These are phyloP conservation scores for Spiraea crenata DNA, from an alignment of 331 rosid genomes.

Conservation along the genomic window DNA sequence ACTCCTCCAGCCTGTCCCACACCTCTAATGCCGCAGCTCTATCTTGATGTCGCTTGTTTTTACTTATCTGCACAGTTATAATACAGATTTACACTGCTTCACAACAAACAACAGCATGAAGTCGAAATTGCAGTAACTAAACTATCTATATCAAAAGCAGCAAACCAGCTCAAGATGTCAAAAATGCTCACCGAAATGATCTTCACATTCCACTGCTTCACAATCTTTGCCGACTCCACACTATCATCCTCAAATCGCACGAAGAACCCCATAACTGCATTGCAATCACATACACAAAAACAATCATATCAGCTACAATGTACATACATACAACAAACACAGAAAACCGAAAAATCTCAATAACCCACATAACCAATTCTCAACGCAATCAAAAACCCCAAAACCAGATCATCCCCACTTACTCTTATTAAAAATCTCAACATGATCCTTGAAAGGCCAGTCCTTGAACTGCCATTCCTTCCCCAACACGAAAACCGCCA, in stretches of 20 bases:
- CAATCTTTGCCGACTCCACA: conserved; percentile 69
- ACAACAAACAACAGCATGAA: conserved; percentile 1
- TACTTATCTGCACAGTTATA: conserved; percentile 71
- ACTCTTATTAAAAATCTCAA: conserved; percentile 88
- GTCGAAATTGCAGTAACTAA: neutral
- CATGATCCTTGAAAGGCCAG: conserved; percentile 94
- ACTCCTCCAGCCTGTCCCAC: conserved; percentile 96
- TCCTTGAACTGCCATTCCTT: conserved; percentile 98
- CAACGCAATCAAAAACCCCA: neutral
- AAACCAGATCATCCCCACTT: conserved; percentile 1
- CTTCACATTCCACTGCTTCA: conserved; percentile 98
- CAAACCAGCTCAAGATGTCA: conserved; percentile 13
- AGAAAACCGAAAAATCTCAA: neutral
- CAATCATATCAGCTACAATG: neutral
- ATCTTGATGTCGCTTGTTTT: conserved; percentile 97
- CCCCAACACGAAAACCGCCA: conserved; percentile 85
- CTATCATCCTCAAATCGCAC: conserved; percentile 99
- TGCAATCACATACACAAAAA: neutral
- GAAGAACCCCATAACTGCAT: conserved; percentile 77
- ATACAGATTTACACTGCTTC: neutral
- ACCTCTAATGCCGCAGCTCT: conserved; percentile 98
- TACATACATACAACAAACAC: neutral
- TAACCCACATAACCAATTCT: neutral
- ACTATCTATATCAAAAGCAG: conserved; percentile 14
- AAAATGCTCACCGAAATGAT: conserved; percentile 69